Conservation (phyloP, 441 rosid species). For the Croton laevigatus region DNA sequence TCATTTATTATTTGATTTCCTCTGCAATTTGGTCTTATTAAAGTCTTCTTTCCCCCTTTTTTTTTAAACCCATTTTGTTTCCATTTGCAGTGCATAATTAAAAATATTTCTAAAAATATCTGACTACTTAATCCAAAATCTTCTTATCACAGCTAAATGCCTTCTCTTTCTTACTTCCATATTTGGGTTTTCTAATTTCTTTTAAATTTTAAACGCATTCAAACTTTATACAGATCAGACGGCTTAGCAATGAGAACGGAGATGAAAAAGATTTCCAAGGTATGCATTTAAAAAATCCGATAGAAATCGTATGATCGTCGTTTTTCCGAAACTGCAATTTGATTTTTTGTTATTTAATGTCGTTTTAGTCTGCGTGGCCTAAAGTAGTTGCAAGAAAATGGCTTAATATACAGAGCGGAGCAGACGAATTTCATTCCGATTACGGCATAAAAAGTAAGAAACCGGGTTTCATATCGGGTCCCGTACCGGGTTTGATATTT, state of each 20-base stretch:
- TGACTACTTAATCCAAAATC: neutral
- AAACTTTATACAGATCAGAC: slow-evolving; percentile 16
- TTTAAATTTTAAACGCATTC: slow-evolving; percentile 9
- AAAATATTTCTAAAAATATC: neutral
- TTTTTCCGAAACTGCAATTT: neutral
- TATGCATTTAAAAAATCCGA: slow-evolving; percentile 12
- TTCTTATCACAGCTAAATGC: neutral
- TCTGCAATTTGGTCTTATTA: slow-evolving; percentile 20
- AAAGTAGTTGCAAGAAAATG: slow-evolving; percentile 67
- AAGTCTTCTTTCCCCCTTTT: slow-evolving; percentile 13
- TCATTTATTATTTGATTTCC: neutral
- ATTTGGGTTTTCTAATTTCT: neutral
- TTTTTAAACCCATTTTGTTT: slow-evolving; percentile 18
- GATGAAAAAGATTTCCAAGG: slow-evolving; percentile 56
- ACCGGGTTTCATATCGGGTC: neutral
- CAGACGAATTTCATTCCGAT: slow-evolving; percentile 72
- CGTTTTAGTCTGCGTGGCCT: slow-evolving; percentile 74
- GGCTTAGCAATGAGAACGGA: slow-evolving; percentile 43
- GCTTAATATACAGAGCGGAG: slow-evolving; percentile 65
- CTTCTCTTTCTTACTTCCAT: neutral
- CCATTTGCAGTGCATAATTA: neutral
- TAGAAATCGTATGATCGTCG: neutral
- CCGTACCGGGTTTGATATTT: neutral
- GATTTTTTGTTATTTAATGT: neutral
- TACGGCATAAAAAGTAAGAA: slow-evolving; percentile 32